Evolutionary conservation across 192 early-diverging fungal genomes (phyloP).

Genomic region (Coemansia sp.): DNA sequence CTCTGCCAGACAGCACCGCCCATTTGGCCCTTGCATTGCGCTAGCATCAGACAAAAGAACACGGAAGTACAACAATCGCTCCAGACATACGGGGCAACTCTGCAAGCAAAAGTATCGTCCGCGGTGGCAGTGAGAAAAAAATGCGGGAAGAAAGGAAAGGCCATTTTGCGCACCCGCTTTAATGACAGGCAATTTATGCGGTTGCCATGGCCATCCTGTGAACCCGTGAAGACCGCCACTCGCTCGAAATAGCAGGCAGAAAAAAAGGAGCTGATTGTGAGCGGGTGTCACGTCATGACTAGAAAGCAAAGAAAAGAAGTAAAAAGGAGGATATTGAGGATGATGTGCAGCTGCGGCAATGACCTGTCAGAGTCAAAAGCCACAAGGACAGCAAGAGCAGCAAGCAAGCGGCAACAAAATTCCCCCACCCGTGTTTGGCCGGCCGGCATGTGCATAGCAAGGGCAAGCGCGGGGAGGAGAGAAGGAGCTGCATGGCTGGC

Average conservation of each 20-base stretch:
- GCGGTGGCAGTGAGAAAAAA: not conserved
- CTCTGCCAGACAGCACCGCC: not conserved
- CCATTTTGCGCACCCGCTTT: not conserved
- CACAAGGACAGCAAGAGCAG: not conserved
- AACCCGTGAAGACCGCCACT: conserved; percentile 24
- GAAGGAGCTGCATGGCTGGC: not conserved
- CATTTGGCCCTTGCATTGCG: not conserved
- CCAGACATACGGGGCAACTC: too few species aligned
- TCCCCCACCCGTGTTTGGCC: not conserved
- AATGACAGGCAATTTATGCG: conserved; percentile 14
- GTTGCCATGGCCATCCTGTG: not conserved
- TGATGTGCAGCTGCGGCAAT: not conserved
- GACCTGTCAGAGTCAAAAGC: conserved; percentile 2
- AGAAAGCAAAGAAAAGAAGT: not conserved
- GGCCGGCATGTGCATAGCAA: not conserved
- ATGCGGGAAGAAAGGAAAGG: not conserved
- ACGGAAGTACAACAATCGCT: not conserved
- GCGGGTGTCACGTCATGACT: too few species aligned
- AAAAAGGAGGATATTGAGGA: not conserved
- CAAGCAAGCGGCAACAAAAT: too few species aligned
- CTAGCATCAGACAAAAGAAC: not conserved
- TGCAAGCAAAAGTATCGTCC: not conserved
- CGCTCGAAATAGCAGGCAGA: not conserved
- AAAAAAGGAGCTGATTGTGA: too few species aligned
- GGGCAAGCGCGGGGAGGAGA: not conserved